Base-by-base conservation (phyloP, 129 eudicot species). In the Dittrichia graveolens region DNA sequence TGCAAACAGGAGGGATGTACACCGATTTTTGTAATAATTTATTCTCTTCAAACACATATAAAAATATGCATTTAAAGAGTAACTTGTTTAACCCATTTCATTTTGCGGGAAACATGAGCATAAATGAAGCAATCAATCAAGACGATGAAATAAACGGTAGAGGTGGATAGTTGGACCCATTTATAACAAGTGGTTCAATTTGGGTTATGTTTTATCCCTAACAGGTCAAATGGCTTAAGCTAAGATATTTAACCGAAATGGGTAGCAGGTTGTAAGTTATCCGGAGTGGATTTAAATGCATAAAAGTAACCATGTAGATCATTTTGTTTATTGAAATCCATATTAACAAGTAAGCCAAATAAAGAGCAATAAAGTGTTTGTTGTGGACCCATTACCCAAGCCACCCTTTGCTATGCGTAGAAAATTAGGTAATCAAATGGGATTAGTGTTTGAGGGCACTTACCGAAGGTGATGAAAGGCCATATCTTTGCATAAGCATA, bases 391-490 rank as follows among this genome's bases (percentile, higher is more conserved):
- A 24, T 24, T 24, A 24, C 31, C 31, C 31, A 24, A 24, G 31
- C 31, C 31, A 24, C 31, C 31, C 31, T 24, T 24, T 2, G 1
- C 31, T 24, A 24, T 2, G 31, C 31, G 31, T 24, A 39, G 54
- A n/a, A 52, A 34, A 65, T 34, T 9, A 47, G n/a, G 6, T 53
- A 54, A 16, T 42, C 35, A 75, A 55, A 35, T 15, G 59, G 49
- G 67, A 65, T 47, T 31, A 41, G 47, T 52, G 46, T 74, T 34
- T 49, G 11, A 63, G 8, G 47, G 13, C 67, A 72, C 56, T 72
- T 84, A 95, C 99, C 83, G 81, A 95, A 41, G 88, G 88, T 13
- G 99, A 88, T 34, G 99, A 95, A 87, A 95, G 88, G 19, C 99
- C 99, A 56, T 95, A 95, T 88, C 96, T 83, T 73, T 88, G 88